Percentiles rank a stretch among this genome's conserved stretches.
Conservation (phyloP, 108 stramenopile genomes). For the Seminavis robusta region DNA sequence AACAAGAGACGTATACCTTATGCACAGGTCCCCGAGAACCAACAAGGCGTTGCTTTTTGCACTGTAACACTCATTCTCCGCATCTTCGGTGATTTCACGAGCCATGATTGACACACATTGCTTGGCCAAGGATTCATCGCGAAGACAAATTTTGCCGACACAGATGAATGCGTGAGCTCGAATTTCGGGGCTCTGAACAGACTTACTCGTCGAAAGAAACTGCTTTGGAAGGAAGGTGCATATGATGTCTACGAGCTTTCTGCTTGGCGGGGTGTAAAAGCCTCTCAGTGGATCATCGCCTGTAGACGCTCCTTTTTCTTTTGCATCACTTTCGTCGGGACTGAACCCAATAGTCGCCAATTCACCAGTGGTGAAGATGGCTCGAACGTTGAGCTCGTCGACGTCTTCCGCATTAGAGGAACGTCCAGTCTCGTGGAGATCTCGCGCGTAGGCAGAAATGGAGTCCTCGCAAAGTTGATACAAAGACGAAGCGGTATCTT, state of each 20-base stretch:
- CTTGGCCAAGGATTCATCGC: conserved; percentile 84
- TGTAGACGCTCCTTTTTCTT: not conserved
- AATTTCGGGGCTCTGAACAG: conserved; percentile 30
- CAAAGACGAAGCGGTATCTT: no score
- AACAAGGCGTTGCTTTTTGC: conserved; percentile 88
- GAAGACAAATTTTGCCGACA: conserved; percentile 90
- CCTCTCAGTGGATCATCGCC: conserved; percentile 36
- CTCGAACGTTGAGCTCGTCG: no score
- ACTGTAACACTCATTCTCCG: conserved; percentile 31
- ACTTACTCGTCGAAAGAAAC: conserved; percentile 38
- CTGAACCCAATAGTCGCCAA: conserved; percentile 68
- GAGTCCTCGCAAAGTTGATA: no score
- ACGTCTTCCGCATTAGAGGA: no score
- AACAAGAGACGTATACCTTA: conserved; percentile 88
- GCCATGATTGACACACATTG: conserved; percentile 76
- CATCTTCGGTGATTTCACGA: conserved; percentile 74
- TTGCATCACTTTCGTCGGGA: conserved; percentile 39
- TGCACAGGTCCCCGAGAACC: conserved; percentile 89
- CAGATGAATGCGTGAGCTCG: conserved; percentile 82
- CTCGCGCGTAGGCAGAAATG: no score
- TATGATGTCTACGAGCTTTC: conserved; percentile 44
- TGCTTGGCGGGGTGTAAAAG: conserved; percentile 41
- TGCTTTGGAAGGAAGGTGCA: conserved; percentile 48
- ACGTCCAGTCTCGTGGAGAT: no score
- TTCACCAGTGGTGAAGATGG: conserved; percentile 67